Evolutionary conservation across 257 asterid species (phyloP), one percentile per base, ranked within the genome.

Genomic region (Solanum infundibuliforme): DNA sequence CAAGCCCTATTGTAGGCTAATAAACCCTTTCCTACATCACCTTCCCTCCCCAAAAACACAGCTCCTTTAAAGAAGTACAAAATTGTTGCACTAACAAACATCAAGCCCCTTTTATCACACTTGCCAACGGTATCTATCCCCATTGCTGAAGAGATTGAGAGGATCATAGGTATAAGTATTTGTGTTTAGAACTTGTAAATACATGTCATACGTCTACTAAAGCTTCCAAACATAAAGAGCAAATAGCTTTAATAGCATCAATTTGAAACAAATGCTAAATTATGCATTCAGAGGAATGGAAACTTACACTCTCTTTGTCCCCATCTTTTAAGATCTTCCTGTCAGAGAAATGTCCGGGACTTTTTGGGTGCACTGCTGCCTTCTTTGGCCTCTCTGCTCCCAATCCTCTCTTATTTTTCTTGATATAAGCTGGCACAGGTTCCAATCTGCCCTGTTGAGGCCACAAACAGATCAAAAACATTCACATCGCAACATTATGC

Each of bases 361-460:
- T 34, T 72, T 83, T 66, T 12, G 41, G 74, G 83, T 90, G 88
- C 83, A 90, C 89, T 48, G 72, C 88, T 65, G 29, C 89, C 88
- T 90, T 91, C 86, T 92, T 93, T 83, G 90, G 91, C 89, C 90
- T 93, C n/a, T 94, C 97, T 12, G 98, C 98, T 90, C 98, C 99
- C 89, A 96, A 55, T 27, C 98, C 99, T 87, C 94, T 93, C 91
- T 94, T 96, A 69, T 95, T 94, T 88, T 91, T 96, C 94, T 94
- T 96, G 55, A 92, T 36, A 72, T 90, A 81, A 48, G 95, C 91
- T 91, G 93, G 91, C 81, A 96, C 89, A 29, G 98, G 98, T 92
- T 96, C 99, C 93, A 96, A 90, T 89, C 98, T 93, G 87, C 98
- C 99, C 99, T 96, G 96, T 87, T 87, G 89, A 72, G 41, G 85